Evolutionary conservation across 1,284 basidiomycete genomes (phyloP).

Genomic region (Phellopilus nigrolimitatus): DNA sequence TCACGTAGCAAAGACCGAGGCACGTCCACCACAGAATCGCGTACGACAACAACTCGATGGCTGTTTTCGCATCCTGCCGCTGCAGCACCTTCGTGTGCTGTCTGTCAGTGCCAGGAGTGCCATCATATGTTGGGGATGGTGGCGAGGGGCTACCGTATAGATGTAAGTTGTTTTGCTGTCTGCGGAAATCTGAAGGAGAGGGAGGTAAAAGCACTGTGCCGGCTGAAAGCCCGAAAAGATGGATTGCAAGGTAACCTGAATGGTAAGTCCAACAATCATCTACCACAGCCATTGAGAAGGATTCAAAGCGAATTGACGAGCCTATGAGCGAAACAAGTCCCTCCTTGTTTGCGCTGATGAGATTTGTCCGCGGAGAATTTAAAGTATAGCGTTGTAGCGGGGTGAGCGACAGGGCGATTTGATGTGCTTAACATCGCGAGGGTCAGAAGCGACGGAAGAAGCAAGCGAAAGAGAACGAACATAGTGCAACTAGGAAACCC

Average conservation of each 20-base stretch:
- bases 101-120: neutral
- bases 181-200: constrained; percentile 67
- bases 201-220: constrained; percentile 81
- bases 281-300: constrained; percentile 3
- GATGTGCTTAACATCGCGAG: constrained; percentile 52
- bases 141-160: neutral
- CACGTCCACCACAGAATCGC: constrained; percentile 73
- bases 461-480: constrained; percentile 38
- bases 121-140: constrained; percentile 8
- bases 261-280: neutral
- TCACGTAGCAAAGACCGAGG: constrained; percentile 40
- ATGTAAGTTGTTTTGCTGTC: constrained; percentile 27
- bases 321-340: constrained; percentile 80
- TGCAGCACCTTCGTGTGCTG: constrained; percentile 22
- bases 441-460: neutral
- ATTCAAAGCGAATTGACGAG: constrained; percentile 28
- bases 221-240: constrained; percentile 78
- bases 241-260: constrained; percentile 86
- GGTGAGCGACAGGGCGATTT: constrained; percentile 52
- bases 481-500: constrained; percentile 56
- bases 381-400: constrained; percentile 65
- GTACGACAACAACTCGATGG: constrained; percentile 74
- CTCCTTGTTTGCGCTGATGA: constrained; percentile 88
- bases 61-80: constrained; percentile 64
- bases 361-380: constrained; percentile 49